Base-by-base conservation (phyloP, 2,329 filamentous ascomycete species). In the Massarina eburnea region DNA sequence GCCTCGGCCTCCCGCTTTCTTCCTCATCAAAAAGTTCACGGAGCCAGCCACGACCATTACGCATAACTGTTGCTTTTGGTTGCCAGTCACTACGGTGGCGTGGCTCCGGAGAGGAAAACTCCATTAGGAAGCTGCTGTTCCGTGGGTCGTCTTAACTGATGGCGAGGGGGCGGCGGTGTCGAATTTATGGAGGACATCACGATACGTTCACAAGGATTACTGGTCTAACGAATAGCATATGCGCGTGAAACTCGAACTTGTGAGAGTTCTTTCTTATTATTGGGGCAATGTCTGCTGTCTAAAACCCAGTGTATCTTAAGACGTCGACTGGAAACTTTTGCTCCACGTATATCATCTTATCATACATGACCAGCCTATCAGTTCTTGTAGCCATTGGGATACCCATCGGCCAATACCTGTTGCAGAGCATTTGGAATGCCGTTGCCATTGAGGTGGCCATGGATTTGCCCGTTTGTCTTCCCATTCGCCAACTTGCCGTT, bases 81-180 rank as follows among this genome's bases (percentile, higher is more conserved):
- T 86, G 84, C 84, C 84, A 85, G 83, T 78, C 76, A 73, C 73
- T 52, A 59, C 70, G 73, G 74, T 76, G 76, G 76, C 73, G 76
- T 77, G 80, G 81, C 74, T 82, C 81, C 80, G 81, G 74, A 86
- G 83, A 86, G 70, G 49, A 74, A 82, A 51, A 67, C 67, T 72
- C 72, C 72, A 71, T 62, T 85, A 86, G 84, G 83, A 86, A 87
- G 82, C 85, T 82, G 78, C 74, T 73, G 76, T 77, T 77, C 78
- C 82, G 81, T 80, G 81, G 73, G 81, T 85, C 80, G 74, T 83
- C 82, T 86, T 83, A 54, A 79, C 65, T 85, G 83, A 84, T 79
- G 81, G 82, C 83, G 81, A 85, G 83, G 82, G 77, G 80, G 73
- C 74, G 73, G 73, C 76, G 81, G 85, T 86, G 84, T 85, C 83